phyloP scores from a whole-genome alignment of 2,329 filamentous ascomycete genomes.

The Periglandula ipomoeae region DNA sequence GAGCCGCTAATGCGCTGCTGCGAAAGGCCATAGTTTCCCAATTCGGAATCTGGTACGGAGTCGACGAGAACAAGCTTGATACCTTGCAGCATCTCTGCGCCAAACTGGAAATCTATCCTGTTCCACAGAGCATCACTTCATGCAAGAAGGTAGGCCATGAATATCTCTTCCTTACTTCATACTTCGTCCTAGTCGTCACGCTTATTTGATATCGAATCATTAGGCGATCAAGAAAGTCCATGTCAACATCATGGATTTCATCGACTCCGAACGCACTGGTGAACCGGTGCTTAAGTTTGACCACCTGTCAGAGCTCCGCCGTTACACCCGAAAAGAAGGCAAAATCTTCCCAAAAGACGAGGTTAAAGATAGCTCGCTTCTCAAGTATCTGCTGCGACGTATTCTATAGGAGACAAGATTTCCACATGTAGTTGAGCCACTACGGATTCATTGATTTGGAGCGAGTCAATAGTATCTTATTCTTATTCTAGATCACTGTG shows the following conservation, averaged over 20 bases:
- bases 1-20: neutral
- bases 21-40: neutral
- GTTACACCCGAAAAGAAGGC: neutral
- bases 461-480: too few relatives aligned
- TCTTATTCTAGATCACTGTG: too few relatives aligned
- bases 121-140: neutral
- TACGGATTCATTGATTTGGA: too few relatives aligned
- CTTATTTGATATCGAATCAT: neutral
- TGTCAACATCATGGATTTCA: constrained; percentile 7
- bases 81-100: constrained; percentile 1
- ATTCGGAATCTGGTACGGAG: neutral
- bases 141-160: neutral
- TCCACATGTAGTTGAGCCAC: too few relatives aligned
- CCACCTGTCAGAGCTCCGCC: neutral
- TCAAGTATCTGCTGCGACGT: constrained; percentile 1
- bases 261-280: constrained; percentile 5
- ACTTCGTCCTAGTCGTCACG: neutral
- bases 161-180: neutral
- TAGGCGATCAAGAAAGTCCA: neutral
- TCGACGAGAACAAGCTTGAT: neutral
- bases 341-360: neutral
- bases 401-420: too few relatives aligned
- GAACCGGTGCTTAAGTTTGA: neutral
- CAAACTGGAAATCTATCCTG: neutral
- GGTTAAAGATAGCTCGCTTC: neutral